Conservation (phyloP, 192 early-diverging fungal species). For the Umbelopsis sp. region DNA sequence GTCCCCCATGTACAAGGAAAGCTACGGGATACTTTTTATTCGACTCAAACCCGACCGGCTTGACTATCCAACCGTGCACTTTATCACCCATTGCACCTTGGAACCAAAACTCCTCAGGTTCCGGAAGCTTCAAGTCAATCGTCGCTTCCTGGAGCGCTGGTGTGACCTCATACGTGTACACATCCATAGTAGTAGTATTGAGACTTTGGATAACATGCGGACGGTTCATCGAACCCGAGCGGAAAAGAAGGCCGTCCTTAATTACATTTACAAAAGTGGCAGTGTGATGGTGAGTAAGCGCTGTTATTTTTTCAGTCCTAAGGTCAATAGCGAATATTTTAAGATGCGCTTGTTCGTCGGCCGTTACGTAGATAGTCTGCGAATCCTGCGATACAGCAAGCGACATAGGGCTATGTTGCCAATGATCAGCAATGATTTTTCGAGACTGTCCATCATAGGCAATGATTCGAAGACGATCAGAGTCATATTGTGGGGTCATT, state of each 20-base stretch:
- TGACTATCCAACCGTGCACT: slow-evolving; percentile 63
- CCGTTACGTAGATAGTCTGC: slow-evolving; percentile 55
- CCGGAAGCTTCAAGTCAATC: slow-evolving; percentile 45
- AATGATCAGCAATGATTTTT: slow-evolving; percentile 45
- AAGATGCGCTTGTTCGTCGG: slow-evolving; percentile 62
- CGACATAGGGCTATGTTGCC: slow-evolving; percentile 60
- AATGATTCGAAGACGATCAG: slow-evolving; percentile 68
- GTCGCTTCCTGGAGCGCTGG: slow-evolving; percentile 49
- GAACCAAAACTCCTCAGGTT: slow-evolving; percentile 69
- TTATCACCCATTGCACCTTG: slow-evolving; percentile 52
- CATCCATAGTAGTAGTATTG: slow-evolving; percentile 28
- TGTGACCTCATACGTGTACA: slow-evolving; percentile 28
- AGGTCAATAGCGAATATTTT: slow-evolving; percentile 62
- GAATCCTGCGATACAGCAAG: slow-evolving; percentile 60
- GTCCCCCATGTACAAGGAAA: slow-evolving; percentile 78
- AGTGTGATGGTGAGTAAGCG: slow-evolving; percentile 48
- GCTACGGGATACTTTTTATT: slow-evolving; percentile 68
- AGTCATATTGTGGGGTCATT: slow-evolving; percentile 63
- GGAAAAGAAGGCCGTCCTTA: slow-evolving; percentile 45
- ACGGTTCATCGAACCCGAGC: slow-evolving; percentile 41
- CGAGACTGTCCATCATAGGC: slow-evolving; percentile 48
- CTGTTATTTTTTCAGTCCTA: slow-evolving; percentile 41
- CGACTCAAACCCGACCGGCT: slow-evolving; percentile 55
- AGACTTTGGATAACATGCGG: slow-evolving; percentile 40
- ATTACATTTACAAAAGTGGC: slow-evolving; percentile 43